These are phyloP conservation scores for Citrus australasica DNA, from an alignment of 345 rosid genomes.

Conservation along the genomic window DNA sequence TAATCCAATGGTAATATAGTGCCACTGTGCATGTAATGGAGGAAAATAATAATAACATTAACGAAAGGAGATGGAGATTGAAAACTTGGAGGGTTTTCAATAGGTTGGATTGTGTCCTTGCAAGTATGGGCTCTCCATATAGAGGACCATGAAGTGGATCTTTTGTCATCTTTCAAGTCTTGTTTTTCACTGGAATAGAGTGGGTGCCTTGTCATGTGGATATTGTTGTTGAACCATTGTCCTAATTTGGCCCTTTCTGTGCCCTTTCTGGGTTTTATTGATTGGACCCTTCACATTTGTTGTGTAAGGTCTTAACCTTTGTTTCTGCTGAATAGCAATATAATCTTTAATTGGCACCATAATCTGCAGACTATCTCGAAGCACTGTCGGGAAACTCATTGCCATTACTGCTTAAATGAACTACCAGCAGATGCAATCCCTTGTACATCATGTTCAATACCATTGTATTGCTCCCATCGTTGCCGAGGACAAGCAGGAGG, in stretches of 20 bases:
- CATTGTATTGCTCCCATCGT: constrained; percentile 71
- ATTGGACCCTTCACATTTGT: not conserved
- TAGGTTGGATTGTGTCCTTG: too few relatives aligned
- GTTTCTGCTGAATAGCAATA: not conserved
- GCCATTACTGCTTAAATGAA: constrained; percentile 83
- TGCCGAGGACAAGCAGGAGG: constrained; percentile 66
- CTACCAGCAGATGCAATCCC: constrained; percentile 70
- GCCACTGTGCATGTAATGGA: too few relatives aligned
- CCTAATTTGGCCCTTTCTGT: not conserved
- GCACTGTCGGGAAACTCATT: constrained; percentile 63
- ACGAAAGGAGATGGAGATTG: too few relatives aligned
- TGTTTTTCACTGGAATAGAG: not conserved
- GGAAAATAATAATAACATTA: too few relatives aligned
- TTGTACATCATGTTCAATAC: constrained; percentile 65
- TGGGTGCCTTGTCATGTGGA: not conserved
- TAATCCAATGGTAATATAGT: too few relatives aligned
- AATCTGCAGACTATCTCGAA: constrained; percentile 58
- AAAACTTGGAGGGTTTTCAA: too few relatives aligned
- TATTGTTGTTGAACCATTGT: not conserved
- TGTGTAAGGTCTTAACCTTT: not conserved
- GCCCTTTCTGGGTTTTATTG: not conserved
- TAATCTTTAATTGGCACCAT: constrained; percentile 2
- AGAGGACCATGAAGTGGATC: not conserved
- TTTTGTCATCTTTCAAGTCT: not conserved
- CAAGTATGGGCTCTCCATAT: too few relatives aligned